Conservation (phyloP, 257 asterid species). For the Ballota nigra region DNA sequence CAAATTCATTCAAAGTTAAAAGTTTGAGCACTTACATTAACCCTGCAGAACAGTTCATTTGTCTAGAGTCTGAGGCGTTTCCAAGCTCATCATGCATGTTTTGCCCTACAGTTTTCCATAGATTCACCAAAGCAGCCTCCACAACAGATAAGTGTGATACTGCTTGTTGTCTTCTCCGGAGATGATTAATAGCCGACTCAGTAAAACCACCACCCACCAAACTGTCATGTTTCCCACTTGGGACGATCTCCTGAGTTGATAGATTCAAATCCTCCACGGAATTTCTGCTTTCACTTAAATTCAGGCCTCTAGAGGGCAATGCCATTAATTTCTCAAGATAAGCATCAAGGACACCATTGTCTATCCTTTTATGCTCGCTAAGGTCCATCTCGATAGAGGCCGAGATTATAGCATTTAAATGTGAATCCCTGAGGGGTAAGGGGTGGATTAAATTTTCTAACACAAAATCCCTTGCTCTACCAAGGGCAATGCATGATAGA, state of each 20-base stretch:
- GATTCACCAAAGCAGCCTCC: constrained; percentile 48
- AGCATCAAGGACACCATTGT: constrained; percentile 29
- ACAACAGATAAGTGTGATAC: constrained; percentile 42
- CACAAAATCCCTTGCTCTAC: constrained; percentile 44
- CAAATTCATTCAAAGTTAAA: neutral
- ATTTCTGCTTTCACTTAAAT: constrained; percentile 18
- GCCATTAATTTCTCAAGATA: constrained; percentile 39
- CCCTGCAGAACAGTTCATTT: constrained; percentile 21
- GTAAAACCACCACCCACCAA: constrained; percentile 37
- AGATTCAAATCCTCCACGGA: constrained; percentile 16
- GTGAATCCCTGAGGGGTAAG: constrained; percentile 62
- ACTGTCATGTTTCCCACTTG: constrained; percentile 20
- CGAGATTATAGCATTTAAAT: constrained; percentile 49
- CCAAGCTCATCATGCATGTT: constrained; percentile 31
- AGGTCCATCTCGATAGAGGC: constrained; percentile 65
- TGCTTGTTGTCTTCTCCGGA: constrained; percentile 44
- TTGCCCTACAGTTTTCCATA: constrained; percentile 36
- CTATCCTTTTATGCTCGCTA: constrained; percentile 32
- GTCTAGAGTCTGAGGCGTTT: constrained; percentile 25
- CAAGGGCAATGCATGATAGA: constrained; percentile 46
- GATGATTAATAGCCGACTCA: constrained; percentile 38
- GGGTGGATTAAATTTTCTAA: constrained; percentile 49
- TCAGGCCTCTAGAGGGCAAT: constrained; percentile 21
- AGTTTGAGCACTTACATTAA: constrained; percentile 38
- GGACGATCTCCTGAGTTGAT: constrained; percentile 23